Percentiles rank a stretch among this genome's conserved stretches.
phyloP scores from a whole-genome alignment of 306 rosid genomes.

The Ziziphus jujuba region DNA sequence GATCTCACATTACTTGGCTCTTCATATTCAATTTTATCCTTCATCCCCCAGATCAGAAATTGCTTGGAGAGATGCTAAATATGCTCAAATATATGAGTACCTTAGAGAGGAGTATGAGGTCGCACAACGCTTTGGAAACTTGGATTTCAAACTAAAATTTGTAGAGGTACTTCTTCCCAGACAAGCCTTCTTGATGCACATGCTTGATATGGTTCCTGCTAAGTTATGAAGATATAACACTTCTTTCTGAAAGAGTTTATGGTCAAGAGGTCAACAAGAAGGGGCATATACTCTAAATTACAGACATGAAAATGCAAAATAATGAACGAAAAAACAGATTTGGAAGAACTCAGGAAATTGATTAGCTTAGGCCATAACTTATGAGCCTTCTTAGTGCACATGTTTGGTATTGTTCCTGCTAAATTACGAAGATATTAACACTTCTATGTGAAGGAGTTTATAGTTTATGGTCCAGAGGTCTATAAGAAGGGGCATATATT shows the following conservation, averaged over 20 bases:
- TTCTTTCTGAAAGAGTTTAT: not conserved
- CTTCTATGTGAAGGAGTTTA: not conserved
- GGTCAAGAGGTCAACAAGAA: not conserved
- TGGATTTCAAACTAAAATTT: slow-evolving; percentile 85
- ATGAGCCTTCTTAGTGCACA: not conserved
- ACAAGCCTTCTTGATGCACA: not conserved
- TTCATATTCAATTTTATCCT: slow-evolving; percentile 18
- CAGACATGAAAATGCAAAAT: too few species aligned
- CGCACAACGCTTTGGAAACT: slow-evolving; percentile 90
- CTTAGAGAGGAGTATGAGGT: slow-evolving; percentile 90
- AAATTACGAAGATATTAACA: not conserved
- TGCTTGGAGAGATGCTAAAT: slow-evolving; percentile 97
- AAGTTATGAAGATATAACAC: not conserved
- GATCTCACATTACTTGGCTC: slow-evolving; percentile 15
- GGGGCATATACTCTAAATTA: too few species aligned
- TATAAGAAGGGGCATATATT: not conserved
- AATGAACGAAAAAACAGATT: too few species aligned
- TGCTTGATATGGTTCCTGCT: slow-evolving; percentile 1
- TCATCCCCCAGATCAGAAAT: slow-evolving; percentile 76
- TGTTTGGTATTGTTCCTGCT: slow-evolving; percentile 3
- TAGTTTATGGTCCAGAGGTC: not conserved
- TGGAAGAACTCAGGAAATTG: too few species aligned
- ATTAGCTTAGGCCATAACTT: not conserved
- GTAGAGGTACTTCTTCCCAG: slow-evolving; percentile 58
- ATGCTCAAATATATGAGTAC: slow-evolving; percentile 85